Evolutionary conservation across 2,329 filamentous ascomycete genomes (phyloP).

Genomic region (Fusarium nelsonii): DNA sequence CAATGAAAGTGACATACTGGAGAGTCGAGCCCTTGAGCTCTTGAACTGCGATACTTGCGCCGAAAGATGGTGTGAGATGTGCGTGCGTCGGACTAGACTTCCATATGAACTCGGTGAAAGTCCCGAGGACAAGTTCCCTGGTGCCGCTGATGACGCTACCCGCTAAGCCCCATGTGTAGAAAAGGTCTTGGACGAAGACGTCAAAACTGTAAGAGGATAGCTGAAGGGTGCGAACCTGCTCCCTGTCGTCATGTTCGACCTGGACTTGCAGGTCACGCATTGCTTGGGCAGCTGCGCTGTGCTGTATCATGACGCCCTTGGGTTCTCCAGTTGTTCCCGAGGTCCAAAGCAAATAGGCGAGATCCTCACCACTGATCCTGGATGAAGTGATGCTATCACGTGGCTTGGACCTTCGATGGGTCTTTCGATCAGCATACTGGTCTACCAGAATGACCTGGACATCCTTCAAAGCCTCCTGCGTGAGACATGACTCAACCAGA

Average conservation of each 20-base stretch:
- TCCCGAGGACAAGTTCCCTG: slow-evolving; percentile 24
- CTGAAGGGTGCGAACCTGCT: slow-evolving; percentile 22
- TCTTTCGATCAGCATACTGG: neutral
- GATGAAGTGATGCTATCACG: neutral
- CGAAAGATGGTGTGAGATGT: slow-evolving; percentile 29
- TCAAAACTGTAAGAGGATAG: slow-evolving; percentile 34
- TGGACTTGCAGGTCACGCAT: slow-evolving; percentile 30
- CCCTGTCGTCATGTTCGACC: slow-evolving; percentile 20
- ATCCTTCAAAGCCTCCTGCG: slow-evolving; percentile 1
- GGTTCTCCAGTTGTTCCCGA: slow-evolving; percentile 28
- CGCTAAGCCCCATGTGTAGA: slow-evolving; percentile 25
- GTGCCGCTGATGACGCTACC: slow-evolving; percentile 23
- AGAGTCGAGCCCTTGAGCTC: slow-evolving; percentile 28
- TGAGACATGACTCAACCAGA: slow-evolving; percentile 14
- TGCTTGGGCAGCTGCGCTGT: slow-evolving; percentile 18
- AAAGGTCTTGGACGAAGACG: slow-evolving; percentile 28
- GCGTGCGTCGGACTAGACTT: slow-evolving; percentile 28
- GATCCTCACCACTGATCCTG: neutral
- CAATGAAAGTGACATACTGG: slow-evolving; percentile 25
- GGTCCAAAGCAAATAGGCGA: slow-evolving; percentile 30
- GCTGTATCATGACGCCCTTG: slow-evolving; percentile 35
- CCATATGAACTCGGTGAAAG: slow-evolving; percentile 28
- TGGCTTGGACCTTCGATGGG: neutral
- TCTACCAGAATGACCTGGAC: slow-evolving; percentile 27
- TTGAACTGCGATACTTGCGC: slow-evolving; percentile 21